Conservation (phyloP, 2,329 filamentous ascomycete genomes). For the Pleurostoma richardsiae region DNA sequence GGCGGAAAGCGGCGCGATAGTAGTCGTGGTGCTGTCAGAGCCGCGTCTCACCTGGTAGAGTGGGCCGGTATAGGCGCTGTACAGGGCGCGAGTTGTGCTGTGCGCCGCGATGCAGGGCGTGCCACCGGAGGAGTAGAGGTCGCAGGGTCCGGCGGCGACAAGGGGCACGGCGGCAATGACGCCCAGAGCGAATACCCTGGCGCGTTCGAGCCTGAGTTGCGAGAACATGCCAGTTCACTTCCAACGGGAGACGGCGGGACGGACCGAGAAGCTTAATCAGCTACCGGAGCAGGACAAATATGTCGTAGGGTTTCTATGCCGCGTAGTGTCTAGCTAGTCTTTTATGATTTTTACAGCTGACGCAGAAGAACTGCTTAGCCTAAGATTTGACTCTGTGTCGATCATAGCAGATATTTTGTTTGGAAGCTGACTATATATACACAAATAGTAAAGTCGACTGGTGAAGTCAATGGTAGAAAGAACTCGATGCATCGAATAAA, state of each 20-base stretch:
- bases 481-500: too few species aligned
- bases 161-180: conserved; percentile 24
- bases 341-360: not conserved
- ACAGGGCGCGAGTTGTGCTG: conserved; percentile 59
- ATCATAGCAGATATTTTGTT: too few species aligned
- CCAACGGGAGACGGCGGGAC: not conserved
- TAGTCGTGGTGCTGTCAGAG: conserved; percentile 40
- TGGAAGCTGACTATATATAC: too few species aligned
- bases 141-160: conserved; percentile 51
- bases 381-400: too few species aligned
- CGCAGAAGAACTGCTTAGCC: too few species aligned
- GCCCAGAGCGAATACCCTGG: conserved; percentile 20
- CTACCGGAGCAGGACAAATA: not conserved
- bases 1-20: conserved; percentile 45
- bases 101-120: conserved; percentile 62
- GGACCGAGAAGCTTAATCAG: not conserved
- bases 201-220: conserved; percentile 6
- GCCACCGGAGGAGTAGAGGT: conserved; percentile 52
- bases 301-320: not conserved
- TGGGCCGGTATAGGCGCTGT: conserved; percentile 43
- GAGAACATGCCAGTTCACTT: conserved; percentile 6
- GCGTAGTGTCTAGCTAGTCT: not conserved
- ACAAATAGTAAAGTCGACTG: too few species aligned
- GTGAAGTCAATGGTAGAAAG: too few species aligned
- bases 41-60: conserved; percentile 57